phyloP scores from a whole-genome alignment of 1,139 yeast genomes.

The Yamadazyma trypodendri region DNA sequence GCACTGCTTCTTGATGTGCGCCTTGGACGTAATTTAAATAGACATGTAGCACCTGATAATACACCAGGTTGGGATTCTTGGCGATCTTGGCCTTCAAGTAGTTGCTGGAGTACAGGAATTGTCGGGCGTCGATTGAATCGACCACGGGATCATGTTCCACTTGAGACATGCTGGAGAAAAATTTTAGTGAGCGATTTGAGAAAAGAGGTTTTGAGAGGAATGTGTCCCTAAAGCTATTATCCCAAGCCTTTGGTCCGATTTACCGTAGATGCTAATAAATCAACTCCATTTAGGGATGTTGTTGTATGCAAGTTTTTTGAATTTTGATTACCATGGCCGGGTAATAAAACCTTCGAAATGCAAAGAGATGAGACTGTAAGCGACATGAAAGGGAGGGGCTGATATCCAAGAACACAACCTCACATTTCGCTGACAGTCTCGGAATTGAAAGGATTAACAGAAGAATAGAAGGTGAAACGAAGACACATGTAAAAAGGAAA shows the following conservation, averaged over 20 bases:
- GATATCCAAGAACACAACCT: too few species aligned
- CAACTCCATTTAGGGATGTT: constrained; percentile 24
- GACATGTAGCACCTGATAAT: constrained; percentile 52
- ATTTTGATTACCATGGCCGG: constrained; percentile 17
- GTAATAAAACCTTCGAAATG: constrained; percentile 22
- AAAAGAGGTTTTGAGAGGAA: too few species aligned
- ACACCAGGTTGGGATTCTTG: constrained; percentile 55
- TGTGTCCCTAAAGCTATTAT: constrained; percentile 12
- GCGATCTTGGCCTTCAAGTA: constrained; percentile 49
- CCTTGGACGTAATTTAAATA: constrained; percentile 45
- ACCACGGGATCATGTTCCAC: constrained; percentile 4
- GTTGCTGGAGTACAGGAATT: constrained; percentile 52
- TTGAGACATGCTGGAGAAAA: constrained; percentile 1
- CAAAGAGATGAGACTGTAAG: constrained; percentile 8
- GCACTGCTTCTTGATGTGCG: constrained; percentile 41
- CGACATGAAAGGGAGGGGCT: neutral
- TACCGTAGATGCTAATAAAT: constrained; percentile 10
- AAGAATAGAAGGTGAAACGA: too few species aligned
- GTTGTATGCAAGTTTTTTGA: constrained; percentile 21
- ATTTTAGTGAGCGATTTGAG: neutral
- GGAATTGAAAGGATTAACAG: too few species aligned
- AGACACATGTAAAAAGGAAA: too few species aligned
- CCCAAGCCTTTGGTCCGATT: constrained; percentile 27
- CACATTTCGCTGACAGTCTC: too few species aligned
- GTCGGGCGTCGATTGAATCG: constrained; percentile 50